These are phyloP conservation scores for Cordyceps farinosa DNA, from an alignment of 2,329 filamentous ascomycete genomes.

Conservation along the genomic window DNA sequence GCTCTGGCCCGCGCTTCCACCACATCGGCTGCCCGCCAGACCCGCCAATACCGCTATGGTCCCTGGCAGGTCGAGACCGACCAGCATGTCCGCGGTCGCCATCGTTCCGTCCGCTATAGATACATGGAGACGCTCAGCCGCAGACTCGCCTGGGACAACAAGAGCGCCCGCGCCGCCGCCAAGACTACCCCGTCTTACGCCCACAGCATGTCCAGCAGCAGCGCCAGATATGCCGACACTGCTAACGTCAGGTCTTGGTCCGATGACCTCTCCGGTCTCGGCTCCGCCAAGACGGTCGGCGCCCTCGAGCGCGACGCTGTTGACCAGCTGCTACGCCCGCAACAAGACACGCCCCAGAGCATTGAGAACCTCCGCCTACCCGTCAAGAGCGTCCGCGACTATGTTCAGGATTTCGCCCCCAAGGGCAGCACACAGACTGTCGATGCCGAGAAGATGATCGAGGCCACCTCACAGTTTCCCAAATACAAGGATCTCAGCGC, in stretches of 20 bases:
- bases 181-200: constrained; percentile 23
- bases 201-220: constrained; percentile 31
- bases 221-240: constrained; percentile 34
- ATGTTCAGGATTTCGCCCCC: constrained; percentile 26
- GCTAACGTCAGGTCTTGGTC: constrained; percentile 35
- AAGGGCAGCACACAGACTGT: constrained; percentile 18
- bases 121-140: constrained; percentile 44
- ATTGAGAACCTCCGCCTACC: constrained; percentile 31
- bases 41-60: constrained; percentile 15
- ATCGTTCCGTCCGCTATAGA: constrained; percentile 42
- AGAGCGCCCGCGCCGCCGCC: constrained; percentile 24
- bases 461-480: constrained; percentile 25
- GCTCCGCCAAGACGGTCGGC: constrained; percentile 40
- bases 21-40: constrained; percentile 11
- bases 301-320: constrained; percentile 44
- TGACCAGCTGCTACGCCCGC: constrained; percentile 40
- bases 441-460: constrained; percentile 24
- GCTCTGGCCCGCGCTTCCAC: constrained; percentile 15
- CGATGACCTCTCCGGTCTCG: constrained; percentile 35
- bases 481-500: constrained; percentile 37
- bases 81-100: constrained; percentile 43
- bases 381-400: constrained; percentile 33
- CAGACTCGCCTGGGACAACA: constrained; percentile 45
- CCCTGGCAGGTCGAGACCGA: constrained; percentile 30
- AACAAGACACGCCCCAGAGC: constrained; percentile 22